These are phyloP conservation scores for Trametes hirsuta DNA, from an alignment of 1,284 basidiomycete species.

Conservation along the genomic window DNA sequence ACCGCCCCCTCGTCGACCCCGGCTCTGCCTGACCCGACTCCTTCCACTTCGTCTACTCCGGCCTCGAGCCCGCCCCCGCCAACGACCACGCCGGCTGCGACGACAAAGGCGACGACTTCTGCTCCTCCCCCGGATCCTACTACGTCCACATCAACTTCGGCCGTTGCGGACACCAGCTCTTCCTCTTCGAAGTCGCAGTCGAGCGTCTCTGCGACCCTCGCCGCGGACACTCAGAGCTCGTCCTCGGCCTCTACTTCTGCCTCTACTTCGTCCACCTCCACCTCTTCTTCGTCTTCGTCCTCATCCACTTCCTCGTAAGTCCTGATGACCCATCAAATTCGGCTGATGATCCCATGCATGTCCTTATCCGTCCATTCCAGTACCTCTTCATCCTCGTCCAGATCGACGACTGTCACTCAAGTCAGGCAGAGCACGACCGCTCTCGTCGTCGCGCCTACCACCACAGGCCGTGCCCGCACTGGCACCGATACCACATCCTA, in stretches of 20 bases:
- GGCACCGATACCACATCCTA: slow-evolving; percentile 15
- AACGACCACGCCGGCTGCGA: not conserved
- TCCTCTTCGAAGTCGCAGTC: slow-evolving; percentile 4
- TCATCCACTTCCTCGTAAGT: slow-evolving; percentile 19
- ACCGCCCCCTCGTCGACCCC: slow-evolving; percentile 6
- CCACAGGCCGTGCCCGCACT: not conserved
- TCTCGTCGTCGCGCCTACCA: slow-evolving; percentile 3
- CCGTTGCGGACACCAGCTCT: not conserved
- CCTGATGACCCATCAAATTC: not conserved
- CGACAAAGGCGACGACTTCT: not conserved
- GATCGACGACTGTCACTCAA: slow-evolving; percentile 5
- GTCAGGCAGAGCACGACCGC: slow-evolving; percentile 1
- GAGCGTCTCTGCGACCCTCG: not conserved
- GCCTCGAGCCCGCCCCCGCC: not conserved
- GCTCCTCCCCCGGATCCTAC: not conserved
- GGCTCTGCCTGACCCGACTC: not conserved
- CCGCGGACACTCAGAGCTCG: not conserved
- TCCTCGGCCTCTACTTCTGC: slow-evolving; percentile 2
- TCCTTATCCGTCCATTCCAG: not conserved
- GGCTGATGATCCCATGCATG: not conserved
- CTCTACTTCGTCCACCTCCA: slow-evolving; percentile 13
- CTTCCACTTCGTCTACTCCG: not conserved
- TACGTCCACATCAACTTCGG: not conserved
- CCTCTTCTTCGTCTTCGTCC: slow-evolving; percentile 17
- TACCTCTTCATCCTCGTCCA: slow-evolving; percentile 7